These are phyloP conservation scores for Cercophora sp. DNA, from an alignment of 495 filamentous ascomycete species.

Conservation along the genomic window DNA sequence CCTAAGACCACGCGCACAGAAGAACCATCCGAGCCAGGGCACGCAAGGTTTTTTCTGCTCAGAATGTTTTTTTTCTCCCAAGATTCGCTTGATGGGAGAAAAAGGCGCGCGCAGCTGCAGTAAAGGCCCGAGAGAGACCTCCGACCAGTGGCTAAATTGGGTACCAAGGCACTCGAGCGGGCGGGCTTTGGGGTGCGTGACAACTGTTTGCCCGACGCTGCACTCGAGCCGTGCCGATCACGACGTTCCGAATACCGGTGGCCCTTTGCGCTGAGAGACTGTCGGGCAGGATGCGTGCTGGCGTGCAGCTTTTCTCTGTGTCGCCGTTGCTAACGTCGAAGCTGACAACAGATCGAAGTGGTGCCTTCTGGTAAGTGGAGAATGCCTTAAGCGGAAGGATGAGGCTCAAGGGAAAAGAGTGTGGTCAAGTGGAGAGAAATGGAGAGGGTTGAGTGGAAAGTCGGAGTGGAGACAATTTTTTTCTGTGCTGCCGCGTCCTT, in stretches of 20 bases:
- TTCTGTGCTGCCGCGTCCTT: conserved; percentile 28
- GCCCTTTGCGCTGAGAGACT: neutral
- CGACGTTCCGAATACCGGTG: neutral
- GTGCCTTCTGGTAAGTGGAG: conserved; percentile 24
- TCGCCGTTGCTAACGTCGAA: no score
- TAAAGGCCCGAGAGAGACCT: neutral
- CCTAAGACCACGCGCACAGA: conserved; percentile 20
- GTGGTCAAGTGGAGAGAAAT: conserved; percentile 37
- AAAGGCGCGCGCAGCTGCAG: conserved; percentile 10
- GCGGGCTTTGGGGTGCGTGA: conserved; percentile 4
- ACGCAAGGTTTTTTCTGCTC: conserved; percentile 26
- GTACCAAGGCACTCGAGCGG: conserved; percentile 16
- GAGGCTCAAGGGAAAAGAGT: conserved; percentile 34
- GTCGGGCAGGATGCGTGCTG: neutral
- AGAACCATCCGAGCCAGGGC: conserved; percentile 33
- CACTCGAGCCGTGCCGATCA: conserved; percentile 8
- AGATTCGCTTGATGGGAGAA: conserved; percentile 1
- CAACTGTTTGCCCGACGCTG: conserved; percentile 16
- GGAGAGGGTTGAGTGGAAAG: conserved; percentile 32
- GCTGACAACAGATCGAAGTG: conserved; percentile 12
- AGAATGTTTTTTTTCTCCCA: conserved; percentile 2
- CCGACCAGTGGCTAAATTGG: conserved; percentile 13
- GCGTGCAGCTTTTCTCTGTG: no score
- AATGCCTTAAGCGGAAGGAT: conserved; percentile 31
- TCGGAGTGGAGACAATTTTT: conserved; percentile 28